phyloP scores from a whole-genome alignment of 306 rosid genomes.

The Vigna unguiculata region DNA sequence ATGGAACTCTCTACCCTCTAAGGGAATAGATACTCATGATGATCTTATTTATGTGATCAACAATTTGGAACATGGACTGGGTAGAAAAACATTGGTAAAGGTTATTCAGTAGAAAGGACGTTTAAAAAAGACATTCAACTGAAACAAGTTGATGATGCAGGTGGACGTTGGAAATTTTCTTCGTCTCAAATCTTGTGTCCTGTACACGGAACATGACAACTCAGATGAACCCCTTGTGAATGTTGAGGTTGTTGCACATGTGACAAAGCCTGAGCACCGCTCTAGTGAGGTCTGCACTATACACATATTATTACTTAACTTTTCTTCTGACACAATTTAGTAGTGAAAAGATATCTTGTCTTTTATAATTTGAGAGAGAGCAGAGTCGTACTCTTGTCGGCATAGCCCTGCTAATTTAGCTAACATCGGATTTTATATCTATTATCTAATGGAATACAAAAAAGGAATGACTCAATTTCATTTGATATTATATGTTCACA shows the following conservation, averaged over 20 bases:
- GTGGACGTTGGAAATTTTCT: constrained; percentile 92
- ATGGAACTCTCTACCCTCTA: background rate
- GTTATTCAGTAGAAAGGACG: constrained; percentile 15
- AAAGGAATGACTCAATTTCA: background rate
- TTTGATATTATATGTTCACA: background rate
- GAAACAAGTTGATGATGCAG: constrained; percentile 56
- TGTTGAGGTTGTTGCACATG: constrained; percentile 87
- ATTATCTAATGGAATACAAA: constrained; percentile 12
- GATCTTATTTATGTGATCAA: constrained; percentile 25
- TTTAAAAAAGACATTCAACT: constrained; percentile 18
- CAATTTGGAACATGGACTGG: background rate
- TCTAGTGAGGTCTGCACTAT: constrained; percentile 73
- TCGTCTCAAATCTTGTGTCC: constrained; percentile 82
- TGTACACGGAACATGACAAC: constrained; percentile 75
- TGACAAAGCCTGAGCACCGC: constrained; percentile 82
- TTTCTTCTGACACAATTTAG: background rate
- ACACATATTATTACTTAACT: background rate
- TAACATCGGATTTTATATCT: background rate
- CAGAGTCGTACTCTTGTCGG: background rate
- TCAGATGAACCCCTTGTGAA: constrained; percentile 67
- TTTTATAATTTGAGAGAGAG: background rate
- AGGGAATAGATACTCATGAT: constrained; percentile 20
- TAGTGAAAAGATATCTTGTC: background rate
- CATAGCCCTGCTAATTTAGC: background rate
- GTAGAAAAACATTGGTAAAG: background rate